Conservation (phyloP, 2,329 filamentous ascomycete genomes). For the Epichloe sp. region DNA sequence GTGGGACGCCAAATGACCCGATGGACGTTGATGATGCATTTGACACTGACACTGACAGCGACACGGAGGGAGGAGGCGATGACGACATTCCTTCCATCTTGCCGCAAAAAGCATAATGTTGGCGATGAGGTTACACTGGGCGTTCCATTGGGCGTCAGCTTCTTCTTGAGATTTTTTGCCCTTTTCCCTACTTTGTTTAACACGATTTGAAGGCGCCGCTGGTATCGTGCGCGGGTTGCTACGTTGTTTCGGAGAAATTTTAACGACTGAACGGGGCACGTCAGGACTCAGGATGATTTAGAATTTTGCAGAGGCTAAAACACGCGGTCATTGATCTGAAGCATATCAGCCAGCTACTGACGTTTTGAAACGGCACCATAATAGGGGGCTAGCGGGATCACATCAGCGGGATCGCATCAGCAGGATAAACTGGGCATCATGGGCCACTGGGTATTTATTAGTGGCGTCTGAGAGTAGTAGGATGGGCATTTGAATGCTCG, state of each 20-base stretch:
- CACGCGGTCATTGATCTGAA: not conserved
- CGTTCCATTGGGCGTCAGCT: not conserved
- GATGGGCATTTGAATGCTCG: too few species aligned
- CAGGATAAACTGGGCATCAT: not conserved
- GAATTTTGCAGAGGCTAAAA: not conserved
- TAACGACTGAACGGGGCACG: not conserved
- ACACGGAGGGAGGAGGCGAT: constrained; percentile 9
- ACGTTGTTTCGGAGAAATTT: not conserved
- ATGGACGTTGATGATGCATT: constrained; percentile 10
- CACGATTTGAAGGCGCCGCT: not conserved
- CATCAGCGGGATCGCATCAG: not conserved
- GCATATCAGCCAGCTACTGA: not conserved
- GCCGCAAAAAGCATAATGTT: not conserved
- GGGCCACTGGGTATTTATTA: too few species aligned
- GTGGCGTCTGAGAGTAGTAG: too few species aligned
- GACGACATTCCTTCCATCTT: constrained; percentile 18
- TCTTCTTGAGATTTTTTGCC: not conserved
- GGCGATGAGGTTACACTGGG: not conserved
- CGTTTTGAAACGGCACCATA: not conserved
- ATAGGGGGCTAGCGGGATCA: not conserved
- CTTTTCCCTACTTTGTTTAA: not conserved
- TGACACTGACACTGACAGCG: constrained; percentile 3
- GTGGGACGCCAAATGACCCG: constrained; percentile 13
- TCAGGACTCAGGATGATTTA: not conserved
- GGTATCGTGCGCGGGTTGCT: not conserved